Base-by-base conservation (phyloP, 257 asterid genomes). In the Solanum sejunctum region DNA sequence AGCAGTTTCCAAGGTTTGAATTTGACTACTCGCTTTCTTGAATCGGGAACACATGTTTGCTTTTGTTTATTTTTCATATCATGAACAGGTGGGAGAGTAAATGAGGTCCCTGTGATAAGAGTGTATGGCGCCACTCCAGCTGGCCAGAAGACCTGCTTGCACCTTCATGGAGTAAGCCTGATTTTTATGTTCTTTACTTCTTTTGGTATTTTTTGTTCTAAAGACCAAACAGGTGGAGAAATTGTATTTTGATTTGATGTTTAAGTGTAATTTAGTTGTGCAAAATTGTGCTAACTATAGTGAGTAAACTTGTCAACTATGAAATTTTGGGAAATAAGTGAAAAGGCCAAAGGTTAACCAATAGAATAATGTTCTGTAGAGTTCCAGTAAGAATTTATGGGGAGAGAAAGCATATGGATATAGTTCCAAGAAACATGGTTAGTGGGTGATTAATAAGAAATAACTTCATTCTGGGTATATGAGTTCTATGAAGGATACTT, bases 131-230 rank as follows among this genome's bases (percentile, higher is more conserved):
- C 99, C 26, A 96, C 98, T 55, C 97, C 98, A 28, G 97, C 95
- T 86, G 99, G 97, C 66, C 99, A 96, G 90, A 96, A 94, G 88
- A 88, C 99, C 82, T 96, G 98, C 87, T 88, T 96, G 96, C 99
- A 96, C 91, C 82, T 96, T 82, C 99, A 94, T 86, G 91, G 92
- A 82, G 98, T 94, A 93, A 85, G 94, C 17, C 41, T 79, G n/a
- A 41, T 70, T 51, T 58, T 84, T 39, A 28, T 15, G 7, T 66
- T 12, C 83, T 80, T 32, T 41, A 80, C 8, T 21, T 84, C 18
- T 1, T 1, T 45, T 73, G 7, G 9, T 54, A 43, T 13, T 15
- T 39, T 60, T 52, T 10, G 55, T 51, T 55, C 8, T 20, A 11
- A 71, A 72, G 21, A 21, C 17, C 12, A 49, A 75, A 49, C 43